phyloP scores from a whole-genome alignment of 176 grass and related monocot genomes.

The Ampelocalamus luodianensis region DNA sequence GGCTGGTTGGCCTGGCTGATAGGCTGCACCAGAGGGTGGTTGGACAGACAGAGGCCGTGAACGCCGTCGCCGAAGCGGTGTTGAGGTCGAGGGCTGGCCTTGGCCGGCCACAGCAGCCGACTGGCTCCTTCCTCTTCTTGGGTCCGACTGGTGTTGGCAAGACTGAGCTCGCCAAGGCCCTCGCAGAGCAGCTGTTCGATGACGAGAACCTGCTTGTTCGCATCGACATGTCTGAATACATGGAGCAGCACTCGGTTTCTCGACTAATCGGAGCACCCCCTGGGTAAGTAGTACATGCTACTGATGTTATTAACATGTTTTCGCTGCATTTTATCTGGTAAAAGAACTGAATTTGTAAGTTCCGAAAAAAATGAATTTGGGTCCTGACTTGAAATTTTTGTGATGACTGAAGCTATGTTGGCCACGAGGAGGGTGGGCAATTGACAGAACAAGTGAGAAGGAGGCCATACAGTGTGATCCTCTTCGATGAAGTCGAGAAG shows the following conservation, averaged over 20 bases:
- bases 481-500: constrained; percentile 97
- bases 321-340: background rate
- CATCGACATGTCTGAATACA: constrained; percentile 97
- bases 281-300: constrained; percentile 51
- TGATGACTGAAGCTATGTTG: constrained; percentile 63
- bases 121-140: constrained; percentile 89
- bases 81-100: constrained; percentile 83
- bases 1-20: constrained; percentile 65
- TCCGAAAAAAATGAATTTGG: background rate
- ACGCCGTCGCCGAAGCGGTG: constrained; percentile 83
- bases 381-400: constrained; percentile 26
- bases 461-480: constrained; percentile 89
- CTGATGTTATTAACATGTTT: background rate
- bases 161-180: constrained; percentile 94
- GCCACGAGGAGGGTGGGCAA: constrained; percentile 96
- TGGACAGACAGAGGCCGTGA: constrained; percentile 65
- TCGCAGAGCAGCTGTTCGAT: constrained; percentile 92
- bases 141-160: constrained; percentile 94
- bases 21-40: constrained; percentile 74
- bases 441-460: constrained; percentile 84
- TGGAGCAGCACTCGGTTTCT: constrained; percentile 96
- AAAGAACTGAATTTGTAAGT: too few species aligned
- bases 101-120: constrained; percentile 86
- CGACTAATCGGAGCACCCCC: constrained; percentile 89
- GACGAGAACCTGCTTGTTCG: constrained; percentile 93